phyloP scores from a whole-genome alignment of 2,329 filamentous ascomycete genomes.

The Fusarium duplospermum region DNA sequence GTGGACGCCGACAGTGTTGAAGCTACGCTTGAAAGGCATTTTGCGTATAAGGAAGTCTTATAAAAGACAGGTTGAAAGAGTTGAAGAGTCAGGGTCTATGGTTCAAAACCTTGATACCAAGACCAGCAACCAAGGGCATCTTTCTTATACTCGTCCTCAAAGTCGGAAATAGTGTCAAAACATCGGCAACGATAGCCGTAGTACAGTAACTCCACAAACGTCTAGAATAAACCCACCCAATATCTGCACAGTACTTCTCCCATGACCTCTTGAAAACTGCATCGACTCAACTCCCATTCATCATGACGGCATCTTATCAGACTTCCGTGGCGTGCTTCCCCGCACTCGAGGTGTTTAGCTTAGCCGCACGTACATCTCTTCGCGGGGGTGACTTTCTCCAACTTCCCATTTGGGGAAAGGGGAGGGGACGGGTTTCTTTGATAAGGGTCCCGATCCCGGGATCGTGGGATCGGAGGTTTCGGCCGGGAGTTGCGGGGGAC shows the following conservation, averaged over 20 bases:
- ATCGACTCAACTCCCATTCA: background rate
- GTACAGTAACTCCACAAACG: background rate
- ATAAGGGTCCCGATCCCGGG: background rate
- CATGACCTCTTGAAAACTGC: background rate
- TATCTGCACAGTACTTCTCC: background rate
- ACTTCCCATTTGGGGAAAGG: background rate
- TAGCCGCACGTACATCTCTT: background rate
- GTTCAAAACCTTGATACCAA: background rate
- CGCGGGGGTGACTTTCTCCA: background rate
- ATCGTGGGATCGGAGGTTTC: background rate
- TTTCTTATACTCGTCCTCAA: background rate
- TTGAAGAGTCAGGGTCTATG: background rate
- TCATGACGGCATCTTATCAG: background rate
- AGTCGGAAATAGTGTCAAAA: background rate
- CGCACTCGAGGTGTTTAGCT: background rate
- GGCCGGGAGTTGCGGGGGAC: background rate
- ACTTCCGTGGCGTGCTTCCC: background rate
- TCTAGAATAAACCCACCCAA: background rate
- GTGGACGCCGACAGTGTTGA: conserved; percentile 37
- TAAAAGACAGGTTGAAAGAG: background rate
- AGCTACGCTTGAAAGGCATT: conserved; percentile 32
- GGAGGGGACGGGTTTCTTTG: background rate
- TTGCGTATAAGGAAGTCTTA: background rate
- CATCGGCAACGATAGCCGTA: background rate
- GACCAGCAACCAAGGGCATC: background rate